Conservation (phyloP, 164 flowering plant species). For the Vitis riparia region DNA sequence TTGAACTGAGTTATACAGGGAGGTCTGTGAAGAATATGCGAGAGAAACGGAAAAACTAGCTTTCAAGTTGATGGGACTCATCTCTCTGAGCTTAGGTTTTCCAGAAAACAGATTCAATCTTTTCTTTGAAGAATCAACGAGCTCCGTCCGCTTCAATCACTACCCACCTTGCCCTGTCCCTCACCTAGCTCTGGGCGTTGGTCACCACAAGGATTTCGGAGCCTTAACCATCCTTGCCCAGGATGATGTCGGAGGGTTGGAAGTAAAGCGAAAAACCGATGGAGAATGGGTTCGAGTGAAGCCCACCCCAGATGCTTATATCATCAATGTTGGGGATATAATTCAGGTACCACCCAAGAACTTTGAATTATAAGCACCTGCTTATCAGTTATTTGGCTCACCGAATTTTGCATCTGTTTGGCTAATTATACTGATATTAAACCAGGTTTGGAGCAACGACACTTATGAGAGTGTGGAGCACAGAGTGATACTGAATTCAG, state of each 20-base stretch:
- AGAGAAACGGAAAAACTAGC: slow-evolving; percentile 33
- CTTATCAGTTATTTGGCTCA: too few species aligned
- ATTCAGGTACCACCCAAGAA: slow-evolving; percentile 30
- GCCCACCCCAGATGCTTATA: slow-evolving; percentile 31
- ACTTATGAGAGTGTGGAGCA: slow-evolving; percentile 23
- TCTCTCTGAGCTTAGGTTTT: slow-evolving; percentile 42
- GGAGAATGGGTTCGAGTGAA: slow-evolving; percentile 37
- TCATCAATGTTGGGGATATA: slow-evolving; percentile 38
- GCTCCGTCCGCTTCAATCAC: slow-evolving; percentile 37
- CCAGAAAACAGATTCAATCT: slow-evolving; percentile 22
- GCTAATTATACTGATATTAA: too few species aligned
- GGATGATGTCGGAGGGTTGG: slow-evolving; percentile 41
- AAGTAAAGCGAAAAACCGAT: slow-evolving; percentile 31
- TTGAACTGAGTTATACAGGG: slow-evolving; percentile 22
- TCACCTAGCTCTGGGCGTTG: slow-evolving; percentile 44
- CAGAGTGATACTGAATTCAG: slow-evolving; percentile 21
- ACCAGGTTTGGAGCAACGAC: slow-evolving; percentile 23
- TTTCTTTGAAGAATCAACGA: slow-evolving; percentile 33
- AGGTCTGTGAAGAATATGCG: slow-evolving; percentile 31
- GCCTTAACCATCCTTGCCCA: slow-evolving; percentile 39
- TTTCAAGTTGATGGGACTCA: slow-evolving; percentile 31
- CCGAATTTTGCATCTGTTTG: too few species aligned
- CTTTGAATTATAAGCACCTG: background rate
- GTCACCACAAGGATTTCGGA: slow-evolving; percentile 39
- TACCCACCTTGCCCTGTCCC: slow-evolving; percentile 55